A percentile compares a stretch with the other conserved stretches of the same genome.
Evolutionary conservation across 352 stramenopile species (phyloP).

Genomic region (Globisporangium nodosum): DNA sequence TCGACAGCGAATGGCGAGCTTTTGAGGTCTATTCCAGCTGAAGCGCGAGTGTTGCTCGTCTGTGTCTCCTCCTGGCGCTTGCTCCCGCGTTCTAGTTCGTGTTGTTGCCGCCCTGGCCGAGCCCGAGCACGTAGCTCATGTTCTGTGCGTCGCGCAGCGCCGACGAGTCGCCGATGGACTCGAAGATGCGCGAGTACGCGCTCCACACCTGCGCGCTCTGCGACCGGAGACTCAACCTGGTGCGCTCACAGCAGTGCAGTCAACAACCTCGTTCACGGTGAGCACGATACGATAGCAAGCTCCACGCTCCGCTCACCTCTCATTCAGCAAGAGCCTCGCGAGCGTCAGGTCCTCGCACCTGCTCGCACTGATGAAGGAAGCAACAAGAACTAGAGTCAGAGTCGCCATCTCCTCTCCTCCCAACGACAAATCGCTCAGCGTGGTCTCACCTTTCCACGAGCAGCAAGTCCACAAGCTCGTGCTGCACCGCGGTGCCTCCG

Average conservation of each 20-base stretch:
- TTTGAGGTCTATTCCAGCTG: neutral
- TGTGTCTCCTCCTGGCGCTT: neutral
- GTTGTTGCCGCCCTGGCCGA: slow-evolving; percentile 71
- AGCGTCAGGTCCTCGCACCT: slow-evolving; percentile 61
- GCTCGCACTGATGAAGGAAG: slow-evolving; percentile 42
- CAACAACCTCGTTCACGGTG: neutral
- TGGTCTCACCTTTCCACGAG: slow-evolving; percentile 65
- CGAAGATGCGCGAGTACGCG: slow-evolving; percentile 65
- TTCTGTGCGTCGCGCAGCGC: slow-evolving; percentile 79
- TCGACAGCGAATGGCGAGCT: neutral
- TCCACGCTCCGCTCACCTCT: slow-evolving; percentile 31
- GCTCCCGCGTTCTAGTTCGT: slow-evolving; percentile 39
- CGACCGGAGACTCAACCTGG: slow-evolving; percentile 57
- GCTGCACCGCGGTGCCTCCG: slow-evolving; percentile 61
- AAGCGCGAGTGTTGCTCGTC: neutral
- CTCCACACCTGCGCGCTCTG: slow-evolving; percentile 83
- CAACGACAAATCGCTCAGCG: neutral
- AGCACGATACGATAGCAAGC: neutral
- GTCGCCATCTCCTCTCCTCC: neutral
- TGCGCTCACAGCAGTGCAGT: neutral
- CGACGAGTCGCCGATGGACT: slow-evolving; percentile 58
- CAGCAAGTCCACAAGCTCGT: slow-evolving; percentile 71
- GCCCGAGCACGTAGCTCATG: slow-evolving; percentile 86
- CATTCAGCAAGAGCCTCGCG: slow-evolving; percentile 78
- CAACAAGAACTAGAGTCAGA: neutral